Evolutionary conservation across 345 rosid species (phyloP), one percentile per base, ranked within the genome.

Genomic region (Reutealis trisperma): DNA sequence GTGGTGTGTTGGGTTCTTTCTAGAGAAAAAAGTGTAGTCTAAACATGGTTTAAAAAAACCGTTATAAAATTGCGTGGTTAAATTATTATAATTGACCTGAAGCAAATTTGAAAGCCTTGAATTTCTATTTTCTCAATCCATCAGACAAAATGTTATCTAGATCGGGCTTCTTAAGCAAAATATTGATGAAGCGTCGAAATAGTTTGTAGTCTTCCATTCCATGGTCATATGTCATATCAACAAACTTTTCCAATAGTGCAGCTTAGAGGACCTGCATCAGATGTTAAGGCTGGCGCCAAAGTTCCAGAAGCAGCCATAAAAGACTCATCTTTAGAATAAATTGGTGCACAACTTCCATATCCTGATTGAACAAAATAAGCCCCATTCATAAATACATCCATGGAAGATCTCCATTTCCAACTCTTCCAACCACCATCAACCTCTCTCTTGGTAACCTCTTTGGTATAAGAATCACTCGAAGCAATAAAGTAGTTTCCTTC

Each of bases 331-430:
- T 3, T 1, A 0, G 78, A 60, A 44, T 77, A 81, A 41, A 10
- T n/a, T 30, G 84, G 78, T 0, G 54, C 25, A 18, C 80, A 73
- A n/a, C 74, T 77, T 68, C 84, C 84, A 67, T 81, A 77, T 8
- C 81, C 83, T 11, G 83, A 76, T n/a, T 67, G 80, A 5, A 81
- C 67, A 72, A 81, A 76, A 19, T 81, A 81, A 42, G 80, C 83
- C 0, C 77, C 80, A 27, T 81, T 81, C 70, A 44, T 49, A 8
- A 81, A 81, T 4, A 77, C 70, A 65, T 81, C 80, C 51, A 11
- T 73, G 1, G 83, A 81, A 30, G 80, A 76, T 49, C 80, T 72
- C 83, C 83, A 81, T 68, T 76, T 81, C 83, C 83, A 81, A 21
- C 62, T 67, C 66, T 76, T 37, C 83, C 83, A 76, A 1, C 77